Percentiles rank a stretch among this genome's conserved stretches.
Evolutionary conservation across 306 rosid genomes (phyloP).

Genomic region (Rosa chinensis): DNA sequence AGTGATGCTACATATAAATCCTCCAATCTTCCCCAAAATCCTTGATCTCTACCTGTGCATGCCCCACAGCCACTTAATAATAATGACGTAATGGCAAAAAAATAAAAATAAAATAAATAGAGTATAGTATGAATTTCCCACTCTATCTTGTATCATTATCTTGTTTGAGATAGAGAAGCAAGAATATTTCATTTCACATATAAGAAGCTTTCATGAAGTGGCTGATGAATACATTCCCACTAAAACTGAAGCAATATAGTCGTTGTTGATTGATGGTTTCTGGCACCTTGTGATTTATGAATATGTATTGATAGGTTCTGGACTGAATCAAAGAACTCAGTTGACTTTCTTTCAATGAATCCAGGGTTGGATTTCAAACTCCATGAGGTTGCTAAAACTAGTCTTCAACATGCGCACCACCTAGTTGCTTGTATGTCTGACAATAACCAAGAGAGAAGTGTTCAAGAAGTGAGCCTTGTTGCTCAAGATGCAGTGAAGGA

Average conservation of each 20-base stretch:
- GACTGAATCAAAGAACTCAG: neutral
- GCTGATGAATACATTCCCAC: constrained; percentile 11
- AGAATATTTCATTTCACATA: neutral
- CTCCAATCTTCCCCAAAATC: neutral
- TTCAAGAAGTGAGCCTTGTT: constrained; percentile 22
- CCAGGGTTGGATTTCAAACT: constrained; percentile 20
- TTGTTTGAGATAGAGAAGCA: too few relatives aligned
- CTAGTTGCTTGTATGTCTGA: constrained; percentile 17
- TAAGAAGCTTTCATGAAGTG: neutral
- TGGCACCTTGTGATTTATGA: neutral
- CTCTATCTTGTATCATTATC: too few relatives aligned
- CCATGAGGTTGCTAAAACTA: constrained; percentile 31
- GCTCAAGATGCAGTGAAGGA: constrained; percentile 26
- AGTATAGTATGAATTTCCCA: too few relatives aligned
- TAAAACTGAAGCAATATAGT: neutral
- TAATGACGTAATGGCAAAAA: neutral
- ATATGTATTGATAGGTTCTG: neutral
- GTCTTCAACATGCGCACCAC: constrained; percentile 18
- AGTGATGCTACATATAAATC: neutral
- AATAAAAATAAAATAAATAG: too few relatives aligned
- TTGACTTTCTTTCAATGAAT: constrained; percentile 12
- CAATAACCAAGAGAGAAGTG: constrained; percentile 16
- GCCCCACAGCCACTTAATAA: constrained; percentile 14
- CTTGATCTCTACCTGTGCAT: constrained; percentile 1
- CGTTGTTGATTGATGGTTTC: neutral